Evolutionary conservation across 495 filamentous ascomycete genomes (phyloP), one percentile per base, ranked within the genome.

Genomic region (Penicillium chermesinum): DNA sequence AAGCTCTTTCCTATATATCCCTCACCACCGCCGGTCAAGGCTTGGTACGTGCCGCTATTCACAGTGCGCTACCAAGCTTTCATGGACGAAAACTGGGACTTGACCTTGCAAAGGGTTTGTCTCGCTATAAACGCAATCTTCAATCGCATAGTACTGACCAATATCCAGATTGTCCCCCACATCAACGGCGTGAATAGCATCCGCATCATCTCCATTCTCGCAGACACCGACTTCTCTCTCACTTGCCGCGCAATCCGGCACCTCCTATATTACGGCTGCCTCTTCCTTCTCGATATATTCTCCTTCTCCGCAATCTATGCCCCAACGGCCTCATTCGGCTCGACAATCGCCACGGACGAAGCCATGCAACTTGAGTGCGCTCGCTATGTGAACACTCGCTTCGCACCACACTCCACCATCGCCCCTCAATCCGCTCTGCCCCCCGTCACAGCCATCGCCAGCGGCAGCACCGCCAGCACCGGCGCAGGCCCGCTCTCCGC

Each of bases 161-260:
- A n/a, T n/a, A n/a, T n/a, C 6, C 59, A 77, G 65, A 79, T 97
- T 49, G 78, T 91, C 39, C 82, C 85, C 1, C 78, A 88, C 62
- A 88, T 97, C 64, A 85, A 98, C 66, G 93, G 93, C 49, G 83
- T 95, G 47, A 87, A 89, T 59, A 87, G 86, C 64, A 82, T 96
- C 41, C 82, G 84, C 17, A 83, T 86, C 45, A 94, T 98, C 58
- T 83, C 91, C 17, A 78, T 85, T 46, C 74, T 82, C 5, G 88
- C 91, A 32, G 88, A 95, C 61, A 87, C 89, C 1, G 88, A 93
- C 52, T 79, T 90, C 54, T 83, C 83, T 32, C 83, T 96, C 17
- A 83, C 87, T 15, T 84, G 86, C 53, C 88, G 88, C 46, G 89
- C 88, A 27, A 80, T 97, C 42, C 77, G 86, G 46, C 90, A 96